phyloP scores from a whole-genome alignment of 208 protist genomes.

The Naegleria gruberi region DNA sequence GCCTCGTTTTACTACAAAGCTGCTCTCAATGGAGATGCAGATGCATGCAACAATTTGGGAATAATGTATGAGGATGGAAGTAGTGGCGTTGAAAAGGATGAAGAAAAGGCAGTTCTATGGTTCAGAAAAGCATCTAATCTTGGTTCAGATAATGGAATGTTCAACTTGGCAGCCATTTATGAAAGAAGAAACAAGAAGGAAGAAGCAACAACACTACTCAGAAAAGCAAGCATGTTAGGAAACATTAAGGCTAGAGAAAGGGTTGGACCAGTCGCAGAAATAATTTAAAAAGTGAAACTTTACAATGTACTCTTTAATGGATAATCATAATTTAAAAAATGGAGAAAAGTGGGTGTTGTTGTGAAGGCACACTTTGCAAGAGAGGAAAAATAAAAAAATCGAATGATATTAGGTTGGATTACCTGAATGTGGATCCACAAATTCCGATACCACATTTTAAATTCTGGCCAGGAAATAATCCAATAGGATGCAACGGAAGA shows the following conservation, averaged over 20 bases:
- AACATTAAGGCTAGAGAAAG: background rate
- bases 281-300: too few species aligned
- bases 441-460: background rate
- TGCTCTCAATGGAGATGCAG: background rate
- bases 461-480: background rate
- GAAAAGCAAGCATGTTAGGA: background rate
- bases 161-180: background rate
- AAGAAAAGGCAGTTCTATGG: background rate
- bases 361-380: background rate
- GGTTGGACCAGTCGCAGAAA: background rate
- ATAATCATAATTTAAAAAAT: too few species aligned
- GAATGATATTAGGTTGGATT: background rate
- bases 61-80: background rate
- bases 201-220: background rate
- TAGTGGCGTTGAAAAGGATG: background rate
- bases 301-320: too few species aligned
- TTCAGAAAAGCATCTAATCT: background rate
- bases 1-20: background rate
- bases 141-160: background rate
- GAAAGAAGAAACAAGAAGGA: background rate
- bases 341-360: background rate
- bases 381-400: background rate
- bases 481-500: background rate
- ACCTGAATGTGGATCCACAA: background rate
- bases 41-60: background rate